Conservation (phyloP, 345 rosid genomes). For the Boechera divaricarpa region DNA sequence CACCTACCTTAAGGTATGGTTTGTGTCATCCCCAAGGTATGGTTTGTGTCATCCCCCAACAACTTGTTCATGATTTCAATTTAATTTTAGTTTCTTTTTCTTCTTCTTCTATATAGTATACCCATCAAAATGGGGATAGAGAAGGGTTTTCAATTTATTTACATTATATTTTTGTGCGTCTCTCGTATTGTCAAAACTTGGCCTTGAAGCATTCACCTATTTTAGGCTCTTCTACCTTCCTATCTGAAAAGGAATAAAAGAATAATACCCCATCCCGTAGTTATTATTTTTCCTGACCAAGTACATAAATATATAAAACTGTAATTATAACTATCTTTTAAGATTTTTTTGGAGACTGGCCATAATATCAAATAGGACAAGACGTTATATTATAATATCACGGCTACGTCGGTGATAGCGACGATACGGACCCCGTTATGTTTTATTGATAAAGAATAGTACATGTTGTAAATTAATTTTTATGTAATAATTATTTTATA, state of each 20-base stretch:
- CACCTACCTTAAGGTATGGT: slow-evolving; percentile 52
- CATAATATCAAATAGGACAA: slow-evolving; percentile 15
- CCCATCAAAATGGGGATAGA: slow-evolving; percentile 26
- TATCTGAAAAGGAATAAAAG: slow-evolving; percentile 38
- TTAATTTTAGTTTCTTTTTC: slow-evolving; percentile 3
- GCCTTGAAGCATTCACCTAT: slow-evolving; percentile 34
- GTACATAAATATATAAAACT: background rate
- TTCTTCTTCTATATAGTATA: slow-evolving; percentile 1
- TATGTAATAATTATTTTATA: too few species aligned
- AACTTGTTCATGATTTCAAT: slow-evolving; percentile 35
- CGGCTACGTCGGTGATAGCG: slow-evolving; percentile 25
- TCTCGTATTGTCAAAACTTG: slow-evolving; percentile 43
- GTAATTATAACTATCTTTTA: background rate
- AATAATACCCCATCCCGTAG: slow-evolving; percentile 35
- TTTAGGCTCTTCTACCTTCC: slow-evolving; percentile 33
- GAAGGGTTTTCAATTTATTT: slow-evolving; percentile 14
- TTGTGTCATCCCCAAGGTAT: slow-evolving; percentile 48
- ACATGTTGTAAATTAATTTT: too few species aligned
- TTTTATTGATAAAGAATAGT: background rate
- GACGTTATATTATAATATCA: slow-evolving; percentile 18
- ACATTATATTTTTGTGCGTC: slow-evolving; percentile 22
- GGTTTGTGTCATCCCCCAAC: slow-evolving; percentile 48
- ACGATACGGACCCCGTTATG: slow-evolving; percentile 22
- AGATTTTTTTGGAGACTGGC: background rate
- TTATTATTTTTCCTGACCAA: background rate